These are phyloP conservation scores for Saururus chinensis DNA, from an alignment of 164 flowering plant genomes.

Conservation along the genomic window DNA sequence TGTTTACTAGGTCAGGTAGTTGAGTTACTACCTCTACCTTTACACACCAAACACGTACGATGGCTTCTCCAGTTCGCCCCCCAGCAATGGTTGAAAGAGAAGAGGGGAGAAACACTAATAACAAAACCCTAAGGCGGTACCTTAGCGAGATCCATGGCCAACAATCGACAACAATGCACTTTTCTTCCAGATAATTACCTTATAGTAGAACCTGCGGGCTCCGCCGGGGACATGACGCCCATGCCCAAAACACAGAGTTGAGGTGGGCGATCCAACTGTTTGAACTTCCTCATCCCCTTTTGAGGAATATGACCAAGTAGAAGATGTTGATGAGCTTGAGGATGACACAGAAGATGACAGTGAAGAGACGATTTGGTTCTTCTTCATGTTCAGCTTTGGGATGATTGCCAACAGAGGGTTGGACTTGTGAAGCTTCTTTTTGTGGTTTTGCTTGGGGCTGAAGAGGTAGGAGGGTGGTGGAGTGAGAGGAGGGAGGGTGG, in stretches of 20 bases:
- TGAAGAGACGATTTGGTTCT: conserved; percentile 10
- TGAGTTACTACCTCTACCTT: background rate
- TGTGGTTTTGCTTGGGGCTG: conserved; percentile 11
- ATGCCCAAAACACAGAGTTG: conserved; percentile 13
- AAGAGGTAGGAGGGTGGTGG: conserved; percentile 53
- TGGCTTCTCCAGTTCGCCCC: background rate
- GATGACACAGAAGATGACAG: conserved; percentile 11
- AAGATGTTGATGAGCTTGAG: conserved; percentile 2
- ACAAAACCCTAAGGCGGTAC: background rate
- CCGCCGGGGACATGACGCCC: conserved; percentile 1
- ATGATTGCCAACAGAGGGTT: conserved; percentile 10
- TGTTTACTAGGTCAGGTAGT: background rate
- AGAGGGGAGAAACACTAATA: background rate
- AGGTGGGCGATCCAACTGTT: conserved; percentile 13
- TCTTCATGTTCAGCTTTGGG: conserved; percentile 9
- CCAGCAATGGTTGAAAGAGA: background rate
- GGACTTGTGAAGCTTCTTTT: conserved; percentile 15
- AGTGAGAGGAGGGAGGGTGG: conserved; percentile 42
- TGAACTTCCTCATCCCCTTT: conserved; percentile 3
- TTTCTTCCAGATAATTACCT: conserved; percentile 12
- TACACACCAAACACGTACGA: background rate
- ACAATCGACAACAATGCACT: conserved; percentile 14
- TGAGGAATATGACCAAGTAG: conserved; percentile 5
- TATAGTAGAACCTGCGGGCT: conserved; percentile 4
- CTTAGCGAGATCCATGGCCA: conserved; percentile 16